phyloP scores from a whole-genome alignment of 2,329 filamentous ascomycete species.

The Pseudogymnoascus sp. region DNA sequence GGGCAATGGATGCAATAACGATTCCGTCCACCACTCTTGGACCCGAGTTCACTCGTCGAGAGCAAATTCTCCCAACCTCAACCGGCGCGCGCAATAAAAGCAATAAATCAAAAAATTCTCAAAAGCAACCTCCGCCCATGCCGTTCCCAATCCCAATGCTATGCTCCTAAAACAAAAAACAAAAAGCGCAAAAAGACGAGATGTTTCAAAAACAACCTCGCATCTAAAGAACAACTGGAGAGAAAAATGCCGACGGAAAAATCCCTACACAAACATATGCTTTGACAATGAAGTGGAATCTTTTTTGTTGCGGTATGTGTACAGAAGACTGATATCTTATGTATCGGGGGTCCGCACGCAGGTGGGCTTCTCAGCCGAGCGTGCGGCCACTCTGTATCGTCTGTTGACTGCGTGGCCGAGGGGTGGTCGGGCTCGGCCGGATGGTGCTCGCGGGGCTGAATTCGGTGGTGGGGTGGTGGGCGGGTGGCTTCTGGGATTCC shows the following conservation, averaged over 20 bases:
- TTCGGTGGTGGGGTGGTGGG: conserved; percentile 23
- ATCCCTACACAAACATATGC: background rate
- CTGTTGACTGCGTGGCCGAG: conserved; percentile 28
- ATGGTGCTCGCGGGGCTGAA: conserved; percentile 25
- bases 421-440: conserved; percentile 23
- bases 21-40: background rate
- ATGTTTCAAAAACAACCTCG: background rate
- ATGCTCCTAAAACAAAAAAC: conserved; percentile 2
- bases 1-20: background rate
- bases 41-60: background rate
- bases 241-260: background rate
- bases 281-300: conserved; percentile 5
- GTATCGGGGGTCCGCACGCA: background rate
- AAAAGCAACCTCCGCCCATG: background rate
- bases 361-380: conserved; percentile 22
- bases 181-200: background rate
- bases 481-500: conserved; percentile 34
- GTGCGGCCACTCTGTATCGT: conserved; percentile 30
- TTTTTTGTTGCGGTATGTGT: background rate
- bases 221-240: background rate
- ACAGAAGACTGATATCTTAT: conserved; percentile 5
- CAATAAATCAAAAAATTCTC: background rate
- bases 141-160: background rate
- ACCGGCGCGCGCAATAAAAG: background rate
- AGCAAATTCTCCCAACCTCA: background rate